Evolutionary conservation across 768 basidiomycete species (phyloP).

Genomic region (Solioccasus polychromus): DNA sequence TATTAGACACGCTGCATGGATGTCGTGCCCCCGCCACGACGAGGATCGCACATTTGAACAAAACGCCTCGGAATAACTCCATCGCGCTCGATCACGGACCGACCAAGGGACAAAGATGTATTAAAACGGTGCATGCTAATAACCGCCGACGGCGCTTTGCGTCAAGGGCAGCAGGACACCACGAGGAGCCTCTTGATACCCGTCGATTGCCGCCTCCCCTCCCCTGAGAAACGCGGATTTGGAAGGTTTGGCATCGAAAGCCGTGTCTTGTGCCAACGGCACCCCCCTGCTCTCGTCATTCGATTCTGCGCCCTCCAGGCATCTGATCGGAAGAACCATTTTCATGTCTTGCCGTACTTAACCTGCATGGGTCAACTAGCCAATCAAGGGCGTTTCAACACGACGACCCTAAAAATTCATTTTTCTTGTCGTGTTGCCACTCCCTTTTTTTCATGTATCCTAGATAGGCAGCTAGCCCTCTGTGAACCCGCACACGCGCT

Average conservation of each 20-base stretch:
- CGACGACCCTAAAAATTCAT: constrained; percentile 10
- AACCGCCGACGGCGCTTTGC: constrained; percentile 4
- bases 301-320: background rate
- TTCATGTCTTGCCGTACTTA: constrained; percentile 1
- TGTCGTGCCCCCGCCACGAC: no score
- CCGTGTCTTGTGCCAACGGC: background rate
- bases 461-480: constrained; percentile 12
- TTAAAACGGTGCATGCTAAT: constrained; percentile 7
- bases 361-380: background rate
- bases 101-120: constrained; percentile 11
- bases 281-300: constrained; percentile 11
- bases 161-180: constrained; percentile 24
- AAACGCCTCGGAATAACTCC: constrained; percentile 3
- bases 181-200: constrained; percentile 16
- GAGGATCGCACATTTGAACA: no score
- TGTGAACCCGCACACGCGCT: constrained; percentile 11
- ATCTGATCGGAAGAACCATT: constrained; percentile 7
- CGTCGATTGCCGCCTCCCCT: constrained; percentile 3
- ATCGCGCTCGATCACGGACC: background rate
- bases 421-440: constrained; percentile 4
- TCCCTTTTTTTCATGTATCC: constrained; percentile 23
- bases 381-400: constrained; percentile 2
- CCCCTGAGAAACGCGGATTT: constrained; percentile 17
- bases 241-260: constrained; percentile 29
- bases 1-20: no score